phyloP scores from a whole-genome alignment of 352 stramenopile species.

The Pythium myriotylum region DNA sequence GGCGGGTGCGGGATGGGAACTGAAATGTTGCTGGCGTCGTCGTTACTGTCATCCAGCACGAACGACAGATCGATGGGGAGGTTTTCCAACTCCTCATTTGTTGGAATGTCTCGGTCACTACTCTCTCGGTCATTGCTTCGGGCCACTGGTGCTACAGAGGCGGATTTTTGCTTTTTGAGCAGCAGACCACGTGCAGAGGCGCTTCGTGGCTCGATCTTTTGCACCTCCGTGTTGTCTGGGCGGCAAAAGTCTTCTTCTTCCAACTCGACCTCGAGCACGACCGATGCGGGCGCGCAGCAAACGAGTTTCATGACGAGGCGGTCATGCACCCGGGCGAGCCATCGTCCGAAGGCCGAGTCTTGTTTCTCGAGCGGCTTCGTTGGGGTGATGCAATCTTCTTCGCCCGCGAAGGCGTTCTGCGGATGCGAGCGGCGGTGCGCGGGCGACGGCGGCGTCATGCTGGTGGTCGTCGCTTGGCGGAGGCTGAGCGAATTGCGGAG shows the following conservation, averaged over 20 bases:
- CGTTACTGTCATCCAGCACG: slow-evolving; percentile 23
- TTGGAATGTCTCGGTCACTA: slow-evolving; percentile 31
- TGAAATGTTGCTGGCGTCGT: slow-evolving; percentile 12
- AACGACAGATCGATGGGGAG: slow-evolving; percentile 36
- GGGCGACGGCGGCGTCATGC: slow-evolving; percentile 22
- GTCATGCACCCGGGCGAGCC: slow-evolving; percentile 28
- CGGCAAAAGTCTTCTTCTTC: slow-evolving; percentile 33
- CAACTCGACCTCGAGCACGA: slow-evolving; percentile 32
- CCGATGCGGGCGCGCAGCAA: slow-evolving; percentile 29
- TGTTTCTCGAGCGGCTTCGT: slow-evolving; percentile 17
- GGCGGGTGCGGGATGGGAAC: slow-evolving; percentile 10
- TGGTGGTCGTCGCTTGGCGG: neutral
- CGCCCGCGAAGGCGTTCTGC: slow-evolving; percentile 17
- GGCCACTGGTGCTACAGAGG: slow-evolving; percentile 23
- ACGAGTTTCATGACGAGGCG: slow-evolving; percentile 31
- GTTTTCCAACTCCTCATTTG: slow-evolving; percentile 33
- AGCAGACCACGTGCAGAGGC: neutral
- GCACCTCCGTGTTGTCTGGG: slow-evolving; percentile 25
- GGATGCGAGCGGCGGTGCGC: slow-evolving; percentile 14
- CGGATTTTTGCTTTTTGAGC: slow-evolving; percentile 33
- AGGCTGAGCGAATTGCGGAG: slow-evolving; percentile 11
- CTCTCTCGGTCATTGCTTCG: neutral
- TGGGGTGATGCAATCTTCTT: slow-evolving; percentile 17
- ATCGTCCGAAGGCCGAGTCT: slow-evolving; percentile 23
- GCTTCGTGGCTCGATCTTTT: slow-evolving; percentile 15